Evolutionary conservation across 176 grass and related monocot genomes (phyloP).

Genomic region (Carex kokanica): DNA sequence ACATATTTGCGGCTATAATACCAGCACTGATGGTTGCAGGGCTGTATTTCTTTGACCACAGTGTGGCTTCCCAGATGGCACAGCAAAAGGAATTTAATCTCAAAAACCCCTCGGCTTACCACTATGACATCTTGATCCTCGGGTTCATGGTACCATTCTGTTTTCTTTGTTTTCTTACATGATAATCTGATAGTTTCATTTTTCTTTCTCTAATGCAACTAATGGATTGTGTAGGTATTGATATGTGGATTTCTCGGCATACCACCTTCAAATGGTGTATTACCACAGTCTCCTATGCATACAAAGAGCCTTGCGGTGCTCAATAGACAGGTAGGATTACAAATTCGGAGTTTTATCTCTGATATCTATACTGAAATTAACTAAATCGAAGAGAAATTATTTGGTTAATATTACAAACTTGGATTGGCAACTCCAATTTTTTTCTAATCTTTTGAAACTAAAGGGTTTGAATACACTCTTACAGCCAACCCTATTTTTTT

Average conservation of each 20-base stretch:
- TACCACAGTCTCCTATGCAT: slow-evolving; percentile 98
- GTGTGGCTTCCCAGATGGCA: slow-evolving; percentile 87
- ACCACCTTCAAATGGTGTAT: slow-evolving; percentile 92
- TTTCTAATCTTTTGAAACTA: background rate
- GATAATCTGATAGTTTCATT: background rate
- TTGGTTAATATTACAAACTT: background rate
- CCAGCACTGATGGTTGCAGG: slow-evolving; percentile 91
- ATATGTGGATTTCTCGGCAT: slow-evolving; percentile 83
- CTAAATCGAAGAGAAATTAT: background rate
- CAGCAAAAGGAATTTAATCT: slow-evolving; percentile 97
- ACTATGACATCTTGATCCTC: slow-evolving; percentile 92
- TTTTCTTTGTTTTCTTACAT: background rate
- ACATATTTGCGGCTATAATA: slow-evolving; percentile 84
- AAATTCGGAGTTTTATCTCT: background rate
- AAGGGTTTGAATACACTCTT: background rate
- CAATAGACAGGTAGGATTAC: slow-evolving; percentile 65
- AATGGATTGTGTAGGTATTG: slow-evolving; percentile 50
- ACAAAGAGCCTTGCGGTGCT: slow-evolving; percentile 85
- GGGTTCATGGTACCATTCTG: slow-evolving; percentile 54
- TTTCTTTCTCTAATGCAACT: slow-evolving; percentile 33
- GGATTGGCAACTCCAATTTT: background rate
- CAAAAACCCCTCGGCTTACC: slow-evolving; percentile 86
- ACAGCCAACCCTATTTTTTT: background rate
- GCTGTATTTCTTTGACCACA: slow-evolving; percentile 97
- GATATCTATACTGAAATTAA: slow-evolving; percentile 13